These are phyloP conservation scores for Argentina anserina DNA, from an alignment of 306 rosid species.

Conservation along the genomic window DNA sequence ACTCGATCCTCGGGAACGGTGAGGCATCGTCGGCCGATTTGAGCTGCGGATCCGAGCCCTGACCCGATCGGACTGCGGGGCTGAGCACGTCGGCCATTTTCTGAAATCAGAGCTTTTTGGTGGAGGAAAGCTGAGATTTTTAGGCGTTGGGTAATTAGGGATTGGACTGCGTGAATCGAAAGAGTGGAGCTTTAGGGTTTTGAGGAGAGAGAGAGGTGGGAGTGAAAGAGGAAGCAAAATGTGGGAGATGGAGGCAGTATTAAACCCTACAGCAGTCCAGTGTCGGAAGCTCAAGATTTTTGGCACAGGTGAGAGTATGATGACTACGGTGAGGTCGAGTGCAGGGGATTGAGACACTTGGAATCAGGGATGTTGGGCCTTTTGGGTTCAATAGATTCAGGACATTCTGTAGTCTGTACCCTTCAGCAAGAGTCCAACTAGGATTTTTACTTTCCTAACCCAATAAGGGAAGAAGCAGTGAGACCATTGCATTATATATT, in stretches of 20 bases:
- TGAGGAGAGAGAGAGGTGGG: conserved; percentile 25
- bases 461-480: too few species aligned
- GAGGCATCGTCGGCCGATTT: conserved; percentile 20
- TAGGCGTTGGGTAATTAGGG: background rate
- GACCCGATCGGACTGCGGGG: conserved; percentile 9
- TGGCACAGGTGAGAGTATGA: background rate
- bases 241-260: conserved; percentile 19
- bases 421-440: too few species aligned
- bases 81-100: conserved; percentile 35
- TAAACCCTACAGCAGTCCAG: conserved; percentile 88
- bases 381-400: background rate
- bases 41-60: conserved; percentile 17
- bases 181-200: background rate
- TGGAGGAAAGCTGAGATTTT: background rate
- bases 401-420: too few species aligned
- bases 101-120: background rate
- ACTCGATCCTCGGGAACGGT: conserved; percentile 42
- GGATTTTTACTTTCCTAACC: too few species aligned
- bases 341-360: conserved; percentile 5
- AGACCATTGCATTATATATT: too few species aligned
- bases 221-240: conserved; percentile 13
- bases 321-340: background rate
- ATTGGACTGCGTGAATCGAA: background rate
- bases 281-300: conserved; percentile 10
- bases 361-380: background rate